These are phyloP conservation scores for Heterobasidion parviporum DNA, from an alignment of 1,284 basidiomycete species.

Conservation along the genomic window DNA sequence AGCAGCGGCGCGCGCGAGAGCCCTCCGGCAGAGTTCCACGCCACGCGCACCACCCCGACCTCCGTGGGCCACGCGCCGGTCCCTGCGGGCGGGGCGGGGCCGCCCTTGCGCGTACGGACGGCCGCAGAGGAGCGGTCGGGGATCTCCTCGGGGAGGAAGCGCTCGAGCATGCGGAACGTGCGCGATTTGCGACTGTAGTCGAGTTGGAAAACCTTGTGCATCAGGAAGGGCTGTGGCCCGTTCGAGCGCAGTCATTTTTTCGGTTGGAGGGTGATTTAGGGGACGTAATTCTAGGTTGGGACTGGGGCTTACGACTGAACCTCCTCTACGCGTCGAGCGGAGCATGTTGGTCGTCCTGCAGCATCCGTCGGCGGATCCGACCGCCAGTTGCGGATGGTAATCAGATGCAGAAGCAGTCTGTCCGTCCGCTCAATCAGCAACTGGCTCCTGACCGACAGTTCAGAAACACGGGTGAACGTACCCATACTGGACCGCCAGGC, in stretches of 20 bases:
- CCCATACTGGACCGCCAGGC: conserved; percentile 75
- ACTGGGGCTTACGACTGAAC: conserved; percentile 47
- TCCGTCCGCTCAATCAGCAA: neutral
- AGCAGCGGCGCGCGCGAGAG: conserved; percentile 59
- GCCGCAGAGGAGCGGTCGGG: conserved; percentile 40
- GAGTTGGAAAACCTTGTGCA: conserved; percentile 76
- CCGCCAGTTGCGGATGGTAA: conserved; percentile 79
- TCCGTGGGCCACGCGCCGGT: conserved; percentile 71
- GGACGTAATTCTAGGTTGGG: no score
- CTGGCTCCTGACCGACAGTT: no score
- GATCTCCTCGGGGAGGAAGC: conserved; percentile 67
- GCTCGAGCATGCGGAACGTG: conserved; percentile 79
- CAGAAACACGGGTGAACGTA: conserved; percentile 23
- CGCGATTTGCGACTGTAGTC: conserved; percentile 72
- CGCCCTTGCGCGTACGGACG: conserved; percentile 21
- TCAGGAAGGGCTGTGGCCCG: conserved; percentile 55
- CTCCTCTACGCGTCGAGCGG: conserved; percentile 58
- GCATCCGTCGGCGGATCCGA: conserved; percentile 77
- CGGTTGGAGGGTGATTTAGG: no score
- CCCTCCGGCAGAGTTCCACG: conserved; percentile 75
- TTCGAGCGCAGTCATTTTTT: neutral
- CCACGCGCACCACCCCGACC: conserved; percentile 66
- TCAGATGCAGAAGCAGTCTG: conserved; percentile 74
- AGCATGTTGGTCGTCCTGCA: conserved; percentile 67
- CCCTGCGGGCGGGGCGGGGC: conserved; percentile 22